phyloP scores from a whole-genome alignment of 805 yeast genomes.

The Barnettozyma sp. region DNA sequence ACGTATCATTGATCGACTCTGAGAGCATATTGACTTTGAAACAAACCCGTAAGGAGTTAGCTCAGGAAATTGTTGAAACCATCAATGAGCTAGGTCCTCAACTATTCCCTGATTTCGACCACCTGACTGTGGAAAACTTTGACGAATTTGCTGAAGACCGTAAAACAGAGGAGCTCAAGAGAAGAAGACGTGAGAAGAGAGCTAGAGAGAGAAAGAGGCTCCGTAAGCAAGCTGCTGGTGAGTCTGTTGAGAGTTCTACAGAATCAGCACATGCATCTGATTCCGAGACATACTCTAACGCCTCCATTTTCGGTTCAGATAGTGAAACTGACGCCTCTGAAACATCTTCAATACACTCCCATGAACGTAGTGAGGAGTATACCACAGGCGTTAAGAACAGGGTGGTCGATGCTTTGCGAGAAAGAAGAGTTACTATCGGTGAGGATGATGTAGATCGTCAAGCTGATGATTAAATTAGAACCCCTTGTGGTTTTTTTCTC shows the following conservation, averaged over 20 bases:
- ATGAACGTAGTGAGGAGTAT: constrained; percentile 9
- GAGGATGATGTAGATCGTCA: background rate
- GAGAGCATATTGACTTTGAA: constrained; percentile 53
- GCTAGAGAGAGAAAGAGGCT: constrained; percentile 14
- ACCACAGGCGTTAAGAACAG: constrained; percentile 22
- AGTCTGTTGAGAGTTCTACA: background rate
- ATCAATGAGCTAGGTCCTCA: constrained; percentile 81
- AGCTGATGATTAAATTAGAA: background rate
- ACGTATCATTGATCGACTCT: constrained; percentile 55
- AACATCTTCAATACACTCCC: constrained; percentile 22
- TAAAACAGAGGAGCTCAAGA: constrained; percentile 31
- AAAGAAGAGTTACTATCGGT: constrained; percentile 21
- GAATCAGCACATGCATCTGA: constrained; percentile 27
- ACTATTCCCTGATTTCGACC: constrained; percentile 78
- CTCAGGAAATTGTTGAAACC: constrained; percentile 66
- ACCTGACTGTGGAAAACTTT: constrained; percentile 24
- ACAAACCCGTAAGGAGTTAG: constrained; percentile 51
- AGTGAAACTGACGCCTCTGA: constrained; percentile 25
- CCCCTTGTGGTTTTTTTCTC: background rate
- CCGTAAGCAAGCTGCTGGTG: constrained; percentile 5
- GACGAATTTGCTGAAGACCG: constrained; percentile 30
- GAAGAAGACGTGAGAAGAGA: constrained; percentile 30
- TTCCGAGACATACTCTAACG: constrained; percentile 36
- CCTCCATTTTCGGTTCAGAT: constrained; percentile 36
- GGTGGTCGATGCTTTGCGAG: constrained; percentile 25